Evolutionary conservation across 176 grass and related monocot genomes (phyloP), one percentile per base, ranked within the genome.

Genomic region (Urochloa ruziziensis): DNA sequence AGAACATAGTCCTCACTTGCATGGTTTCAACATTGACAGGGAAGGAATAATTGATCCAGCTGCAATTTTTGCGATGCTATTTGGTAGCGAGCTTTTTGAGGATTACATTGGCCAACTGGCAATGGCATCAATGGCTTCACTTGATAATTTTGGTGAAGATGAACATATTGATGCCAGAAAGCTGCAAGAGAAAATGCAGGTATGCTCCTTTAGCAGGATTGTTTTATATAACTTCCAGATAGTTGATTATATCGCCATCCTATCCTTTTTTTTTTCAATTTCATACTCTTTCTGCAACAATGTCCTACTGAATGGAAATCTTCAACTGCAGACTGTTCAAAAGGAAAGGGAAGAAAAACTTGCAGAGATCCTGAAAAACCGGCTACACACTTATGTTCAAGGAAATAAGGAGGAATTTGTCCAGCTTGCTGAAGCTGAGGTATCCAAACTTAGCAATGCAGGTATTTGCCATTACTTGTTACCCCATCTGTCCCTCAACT

Each of bases 41-140:
- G 96, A 99, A 74, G 79, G 87, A 82, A 99, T 99, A 79, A 96
- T 99, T 85, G 93, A 99, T 80, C 93, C 96, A 90, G 87, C 91
- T 84, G 93, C 93, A 81, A 99, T 99, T 77, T 99, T 99, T 70
- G 96, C 93, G 32, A 99, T 99, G 78, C 85, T 99, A 77, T 99
- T 99, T 52, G 96, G 96, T 67, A 99, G 96, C 81, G 96, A 99
- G 70, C 77, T 94, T 58, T 99, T 99, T 88, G 91, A 99, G 78
- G 93, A 96, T 74, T 99, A 99, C 78, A 96, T 99, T 90, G 96
- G 96, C 69, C 91, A 99, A 84, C 78, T 99, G 75, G 96, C 96
- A 63, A 99, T 99, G 89, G 91, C 89, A 65, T 94, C 96, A 67
- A 96, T 99, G 89, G 91, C 91, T 87, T 99, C 93, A 82, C 91